Evolutionary conservation across 2,329 filamentous ascomycete genomes (phyloP), one percentile per base, ranked within the genome.

Genomic region (Colletotrichum tofieldiae): DNA sequence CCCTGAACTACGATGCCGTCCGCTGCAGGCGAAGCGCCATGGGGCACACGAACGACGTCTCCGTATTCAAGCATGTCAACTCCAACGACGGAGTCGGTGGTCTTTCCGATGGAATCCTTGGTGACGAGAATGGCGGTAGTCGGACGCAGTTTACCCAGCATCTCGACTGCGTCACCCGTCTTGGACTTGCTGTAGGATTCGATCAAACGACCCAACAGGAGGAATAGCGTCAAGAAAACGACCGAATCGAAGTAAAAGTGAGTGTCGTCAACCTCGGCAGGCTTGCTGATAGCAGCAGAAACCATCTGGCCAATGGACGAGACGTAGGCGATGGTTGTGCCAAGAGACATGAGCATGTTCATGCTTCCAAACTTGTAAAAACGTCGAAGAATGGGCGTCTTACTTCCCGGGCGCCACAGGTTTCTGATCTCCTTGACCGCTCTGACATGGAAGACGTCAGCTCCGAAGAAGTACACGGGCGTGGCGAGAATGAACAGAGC

Each of bases 341-440:
- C 95, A 2, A 97, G 87, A 9, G 93, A 96, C 82, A 98, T 95
- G 72, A 98, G 88, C 84, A 97, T 93, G 79, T 97, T 97, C 95
- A 98, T 98, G 84, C 95, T 98, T 11, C 95, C 95, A 78, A 98
- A 98, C n/a, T 93, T 91, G 80, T 95, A 94, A 78, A 98, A 95
- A 18, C 95, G 88, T 76, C 92, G 89, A 20, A 93, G 77, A 5
- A 97, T 80, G 0, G 94, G 93, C 1, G 92, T 92, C 47, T 88
- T 90, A 79, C 94, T 97, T 37, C 91, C 89, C 2, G 85, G 90
- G 29, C 93, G 88, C 95, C 95, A 98, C 74, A 98, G 85, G 0
- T 91, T 87, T 73, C 87, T 86, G 16, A 98, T 84, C 77, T 98
- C 95, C 79, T 95, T 96, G 75, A 95, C 79, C 0, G 94, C 93